Evolutionary conservation across 495 filamentous ascomycete species (phyloP), one percentile per base, ranked within the genome.

Genomic region (Bombardia bombarda): DNA sequence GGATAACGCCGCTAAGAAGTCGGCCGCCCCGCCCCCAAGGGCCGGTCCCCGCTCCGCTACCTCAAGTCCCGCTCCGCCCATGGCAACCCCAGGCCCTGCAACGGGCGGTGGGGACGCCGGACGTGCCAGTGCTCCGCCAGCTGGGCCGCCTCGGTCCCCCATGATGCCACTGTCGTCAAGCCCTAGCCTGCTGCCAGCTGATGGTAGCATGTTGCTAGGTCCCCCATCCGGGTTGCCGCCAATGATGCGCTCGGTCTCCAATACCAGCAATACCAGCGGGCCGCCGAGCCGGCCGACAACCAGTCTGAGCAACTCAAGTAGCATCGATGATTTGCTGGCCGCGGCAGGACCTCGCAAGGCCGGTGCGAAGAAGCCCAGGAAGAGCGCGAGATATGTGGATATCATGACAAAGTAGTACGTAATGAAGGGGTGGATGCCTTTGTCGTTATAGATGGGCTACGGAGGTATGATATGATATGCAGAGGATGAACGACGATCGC

Each of bases 351-450:
- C 76, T 17, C 74, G 83, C 56, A 87, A 84, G 55, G 71, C 70
- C 1, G 76, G 74, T 17, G 67, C 70, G n/a, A 87, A 78, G 67
- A 83, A 81, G 56, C 74, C 75, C 51, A 86, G 86, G 70, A 94
- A 86, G 70, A 79, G 80, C 3, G 79, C 85, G 32, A 66, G 85
- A 21, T 96, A 96, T 74, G 77, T 96, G 18, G 89, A 96, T 74
- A 86, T 95, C 45, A 95, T 96, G 89, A 84, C 80, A 6, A 70
- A 74, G 45, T 70, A 63, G 19, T 33, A 28, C 3, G 13, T 28
- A n/a, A n/a, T n/a, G n/a, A n/a, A n/a, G n/a, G n/a, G n/a, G n/a
- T n/a, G n/a, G n/a, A n/a, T n/a, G n/a, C n/a, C n/a, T n/a, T n/a
- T n/a, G n/a, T n/a, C n/a, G n/a, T n/a, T n/a, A n/a, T n/a, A n/a